Base-by-base conservation (phyloP, 176 grass and related monocot genomes). In the Triticum turgidum region DNA sequence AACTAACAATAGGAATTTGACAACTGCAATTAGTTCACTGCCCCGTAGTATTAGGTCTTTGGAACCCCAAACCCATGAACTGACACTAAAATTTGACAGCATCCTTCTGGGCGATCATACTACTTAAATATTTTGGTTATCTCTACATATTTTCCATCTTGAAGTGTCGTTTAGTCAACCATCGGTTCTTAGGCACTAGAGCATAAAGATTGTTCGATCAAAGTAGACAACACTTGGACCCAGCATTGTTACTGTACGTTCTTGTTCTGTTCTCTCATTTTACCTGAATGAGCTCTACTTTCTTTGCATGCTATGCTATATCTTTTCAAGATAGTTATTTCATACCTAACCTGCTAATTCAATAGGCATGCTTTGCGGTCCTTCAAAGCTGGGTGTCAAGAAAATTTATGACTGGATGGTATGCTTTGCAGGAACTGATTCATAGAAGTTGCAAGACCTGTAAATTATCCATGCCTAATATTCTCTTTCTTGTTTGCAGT, bases 351-450 rank as follows among this genome's bases (percentile, higher is more conserved):
- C 67, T 76, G 65, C 14, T 84, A 63, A 15, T 92, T 84, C 58
- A 67, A 71, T 61, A 98, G 96, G 96, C 96, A 76, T 98, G 93
- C 80, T 94, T 85, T 54, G 91, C 92, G 73, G 92, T 98, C 89
- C 96, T 98, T 80, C 96, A 98, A 89, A 98, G 96, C 61, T 98
- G 96, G 96, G 91, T 94, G 37, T 98, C 93, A 82, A 96, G 89
- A 81, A 98, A 96, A 73, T 98, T 96, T 87, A 96, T 98, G 96
- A 98, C 93, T 13, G 96, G 96, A 98, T 94, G 92, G 96, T 98
- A 94, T 67, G 77, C 29, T 82, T 70, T 4, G 30, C 77, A 76
- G 61, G 10, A 79, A 69, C n/a, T 88, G 61, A 59, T 81, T 76
- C 42, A 81, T 39, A 76, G 7, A 68, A 5, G 32, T 69, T 34